Evolutionary conservation across 805 yeast species (phyloP).

Genomic region (Teunomyces lycoperdinae): DNA sequence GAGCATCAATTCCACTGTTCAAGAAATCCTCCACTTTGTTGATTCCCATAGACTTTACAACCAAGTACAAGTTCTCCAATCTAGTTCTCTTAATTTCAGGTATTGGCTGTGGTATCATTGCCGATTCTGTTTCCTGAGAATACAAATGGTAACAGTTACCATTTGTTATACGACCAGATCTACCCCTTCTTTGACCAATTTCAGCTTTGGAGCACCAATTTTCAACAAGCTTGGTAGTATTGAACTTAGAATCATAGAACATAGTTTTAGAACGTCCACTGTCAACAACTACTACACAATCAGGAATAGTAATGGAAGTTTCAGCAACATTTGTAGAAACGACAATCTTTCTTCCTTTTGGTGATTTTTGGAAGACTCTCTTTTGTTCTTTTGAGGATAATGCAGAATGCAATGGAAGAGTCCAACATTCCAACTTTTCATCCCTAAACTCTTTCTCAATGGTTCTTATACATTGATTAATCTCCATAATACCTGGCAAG

Average conservation of each 20-base stretch:
- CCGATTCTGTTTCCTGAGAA: slow-evolving; percentile 53
- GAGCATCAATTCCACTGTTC: slow-evolving; percentile 78
- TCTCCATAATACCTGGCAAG: slow-evolving; percentile 89
- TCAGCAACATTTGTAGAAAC: slow-evolving; percentile 95
- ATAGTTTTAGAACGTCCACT: slow-evolving; percentile 81
- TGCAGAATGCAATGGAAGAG: slow-evolving; percentile 88
- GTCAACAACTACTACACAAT: slow-evolving; percentile 89
- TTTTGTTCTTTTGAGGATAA: slow-evolving; percentile 80
- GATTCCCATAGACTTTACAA: slow-evolving; percentile 88
- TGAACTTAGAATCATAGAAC: slow-evolving; percentile 63
- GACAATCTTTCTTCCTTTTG: slow-evolving; percentile 69
- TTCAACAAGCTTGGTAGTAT: slow-evolving; percentile 71
- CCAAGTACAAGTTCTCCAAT: slow-evolving; percentile 75
- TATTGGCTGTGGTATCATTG: slow-evolving; percentile 69
- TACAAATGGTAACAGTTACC: slow-evolving; percentile 83
- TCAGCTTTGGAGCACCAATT: slow-evolving; percentile 90
- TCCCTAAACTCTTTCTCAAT: slow-evolving; percentile 17
- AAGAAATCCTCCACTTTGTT: slow-evolving; percentile 67
- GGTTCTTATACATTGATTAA: slow-evolving; percentile 58
- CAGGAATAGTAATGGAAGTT: slow-evolving; percentile 94
- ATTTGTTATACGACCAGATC: slow-evolving; percentile 92
- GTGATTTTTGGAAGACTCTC: slow-evolving; percentile 61
- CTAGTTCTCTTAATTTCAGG: slow-evolving; percentile 89
- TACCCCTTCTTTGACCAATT: slow-evolving; percentile 86
- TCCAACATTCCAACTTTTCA: slow-evolving; percentile 24